These are phyloP conservation scores for Phialocephala sp. DNA, from an alignment of 2,329 filamentous ascomycete species.

Conservation along the genomic window DNA sequence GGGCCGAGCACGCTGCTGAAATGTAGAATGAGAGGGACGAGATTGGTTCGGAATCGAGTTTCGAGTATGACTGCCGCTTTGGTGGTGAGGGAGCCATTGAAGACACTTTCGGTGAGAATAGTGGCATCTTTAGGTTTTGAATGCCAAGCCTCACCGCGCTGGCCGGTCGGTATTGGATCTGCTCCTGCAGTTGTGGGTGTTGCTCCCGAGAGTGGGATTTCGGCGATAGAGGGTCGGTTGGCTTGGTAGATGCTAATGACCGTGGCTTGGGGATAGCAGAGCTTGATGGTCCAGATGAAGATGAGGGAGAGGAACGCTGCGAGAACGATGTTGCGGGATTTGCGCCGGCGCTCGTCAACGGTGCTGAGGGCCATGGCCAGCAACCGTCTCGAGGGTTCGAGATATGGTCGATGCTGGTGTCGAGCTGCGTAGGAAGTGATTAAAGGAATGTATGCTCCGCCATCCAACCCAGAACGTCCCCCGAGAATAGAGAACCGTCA, in stretches of 20 bases:
- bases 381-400: background rate
- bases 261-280: conserved; percentile 34
- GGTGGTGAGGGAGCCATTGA: conserved; percentile 35
- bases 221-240: background rate
- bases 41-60: conserved; percentile 43
- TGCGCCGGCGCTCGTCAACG: conserved; percentile 36
- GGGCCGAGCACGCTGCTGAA: conserved; percentile 50
- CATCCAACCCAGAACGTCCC: conserved; percentile 16
- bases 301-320: conserved; percentile 35
- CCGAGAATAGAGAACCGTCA: background rate
- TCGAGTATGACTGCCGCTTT: conserved; percentile 48
- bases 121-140: conserved; percentile 5
- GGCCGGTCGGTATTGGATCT: conserved; percentile 3
- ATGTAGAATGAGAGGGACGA: conserved; percentile 48
- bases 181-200: background rate
- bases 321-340: conserved; percentile 35
- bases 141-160: background rate
- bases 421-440: background rate
- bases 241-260: conserved; percentile 30
- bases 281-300: conserved; percentile 36
- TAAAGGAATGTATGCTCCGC: conserved; percentile 7
- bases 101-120: conserved; percentile 18
- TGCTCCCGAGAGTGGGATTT: background rate
- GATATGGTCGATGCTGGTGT: conserved; percentile 2
- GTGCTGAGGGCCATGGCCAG: conserved; percentile 24